Conservation (phyloP, 75 land plant genomes). For the Sequoiadendron giganteum region DNA sequence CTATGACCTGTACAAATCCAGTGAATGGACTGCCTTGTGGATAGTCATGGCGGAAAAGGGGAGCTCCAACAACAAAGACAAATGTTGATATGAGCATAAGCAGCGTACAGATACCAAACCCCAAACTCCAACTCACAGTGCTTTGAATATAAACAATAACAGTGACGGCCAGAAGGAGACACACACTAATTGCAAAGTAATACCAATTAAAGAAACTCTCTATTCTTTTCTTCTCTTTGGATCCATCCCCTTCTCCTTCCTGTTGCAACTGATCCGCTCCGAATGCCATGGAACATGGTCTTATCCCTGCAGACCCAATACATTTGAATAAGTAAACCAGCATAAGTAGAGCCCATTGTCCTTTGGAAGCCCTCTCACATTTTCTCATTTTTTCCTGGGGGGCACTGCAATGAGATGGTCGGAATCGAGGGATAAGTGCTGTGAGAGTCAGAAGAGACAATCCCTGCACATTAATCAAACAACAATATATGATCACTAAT, state of each 20-base stretch:
- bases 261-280: slow-evolving; percentile 32
- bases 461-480: slow-evolving; percentile 15
- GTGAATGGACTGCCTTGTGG: slow-evolving; percentile 39
- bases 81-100: slow-evolving; percentile 25
- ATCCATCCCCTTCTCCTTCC: slow-evolving; percentile 1
- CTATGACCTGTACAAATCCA: slow-evolving; percentile 27
- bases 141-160: slow-evolving; percentile 37
- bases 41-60: slow-evolving; percentile 8
- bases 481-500: not conserved
- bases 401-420: slow-evolving; percentile 9
- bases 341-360: slow-evolving; percentile 13
- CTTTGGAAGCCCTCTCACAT: not conserved
- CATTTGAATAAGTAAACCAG: slow-evolving; percentile 4
- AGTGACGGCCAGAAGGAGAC: slow-evolving; percentile 10
- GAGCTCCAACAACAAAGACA: slow-evolving; percentile 25
- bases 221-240: not conserved
- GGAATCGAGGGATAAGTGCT: slow-evolving; percentile 12
- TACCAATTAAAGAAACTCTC: slow-evolving; percentile 41
- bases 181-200: slow-evolving; percentile 5
- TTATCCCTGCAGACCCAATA: slow-evolving; percentile 26
- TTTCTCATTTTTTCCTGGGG: not conserved
- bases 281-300: slow-evolving; percentile 26
- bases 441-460: slow-evolving; percentile 24
- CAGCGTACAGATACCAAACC: slow-evolving; percentile 35
- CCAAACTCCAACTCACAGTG: slow-evolving; percentile 35